A percentile compares a stretch with the other conserved stretches of the same genome.
phyloP scores from a whole-genome alignment of 805 yeast genomes.

The Spathaspora passalidarum region DNA sequence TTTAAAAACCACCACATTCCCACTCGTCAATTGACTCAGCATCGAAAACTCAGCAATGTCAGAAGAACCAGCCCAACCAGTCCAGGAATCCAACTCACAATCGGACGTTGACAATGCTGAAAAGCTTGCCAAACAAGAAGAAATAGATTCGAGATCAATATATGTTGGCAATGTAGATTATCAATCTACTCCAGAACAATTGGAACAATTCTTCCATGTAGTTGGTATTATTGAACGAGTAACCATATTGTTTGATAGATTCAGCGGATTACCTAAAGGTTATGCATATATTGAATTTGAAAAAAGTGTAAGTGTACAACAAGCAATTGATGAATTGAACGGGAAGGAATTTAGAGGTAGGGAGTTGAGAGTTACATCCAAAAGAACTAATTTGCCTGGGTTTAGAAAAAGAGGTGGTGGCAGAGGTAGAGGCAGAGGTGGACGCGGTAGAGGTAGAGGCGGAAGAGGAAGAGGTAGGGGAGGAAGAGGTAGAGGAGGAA shows the following conservation, averaged over 20 bases:
- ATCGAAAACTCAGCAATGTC: neutral
- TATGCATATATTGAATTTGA: conserved; percentile 65
- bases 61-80: neutral
- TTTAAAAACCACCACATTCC: neutral
- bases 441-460: conserved; percentile 20
- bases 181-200: conserved; percentile 47
- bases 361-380: conserved; percentile 44
- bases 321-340: conserved; percentile 44
- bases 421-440: conserved; percentile 32
- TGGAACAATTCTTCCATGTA: conserved; percentile 44
- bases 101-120: conserved; percentile 30
- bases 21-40: neutral
- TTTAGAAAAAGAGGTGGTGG: conserved; percentile 29
- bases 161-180: conserved; percentile 52
- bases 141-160: conserved; percentile 50
- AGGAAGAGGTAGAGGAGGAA: conserved; percentile 2
- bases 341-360: conserved; percentile 46
- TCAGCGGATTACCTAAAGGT: conserved; percentile 50
- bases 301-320: conserved; percentile 34
- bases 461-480: conserved; percentile 17
- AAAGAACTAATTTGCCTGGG: conserved; percentile 56
- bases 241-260: conserved; percentile 47
- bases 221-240: conserved; percentile 50
- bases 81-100: conserved; percentile 13
- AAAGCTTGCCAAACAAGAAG: conserved; percentile 38